Base-by-base conservation (phyloP, 371 early-diverging fungal genomes). In the Haplosporangium sp. region DNA sequence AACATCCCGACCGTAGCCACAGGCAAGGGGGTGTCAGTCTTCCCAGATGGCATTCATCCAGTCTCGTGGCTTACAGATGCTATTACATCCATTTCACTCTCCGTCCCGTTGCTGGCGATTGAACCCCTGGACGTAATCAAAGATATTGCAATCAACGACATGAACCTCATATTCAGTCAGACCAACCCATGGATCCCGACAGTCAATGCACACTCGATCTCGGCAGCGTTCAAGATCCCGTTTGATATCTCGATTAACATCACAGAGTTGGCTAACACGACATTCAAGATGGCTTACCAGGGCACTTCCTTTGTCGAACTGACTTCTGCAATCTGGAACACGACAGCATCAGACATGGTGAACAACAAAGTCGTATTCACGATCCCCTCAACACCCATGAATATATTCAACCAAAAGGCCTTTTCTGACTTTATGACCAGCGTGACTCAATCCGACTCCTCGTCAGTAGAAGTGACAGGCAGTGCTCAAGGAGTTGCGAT, bases 181-280 rank as follows among this genome's bases (percentile, higher is more conserved):
- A 72, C 77, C 9, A 65, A 79, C 1, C 85, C 90, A 13, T 90
- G 88, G 68, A 29, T 82, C 11, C 90, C 90, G n/a, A 64, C 72
- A 36, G 73, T 81, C 13, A 74, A 72, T 58, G 86, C 88, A 41
- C 83, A 86, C 55, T 50, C 64, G 23, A 84, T 90, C 29, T 73
- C 74, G n/a, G 88, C 89, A n/a, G 81, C 81, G 29, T 87, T 86
- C 71, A 68, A 82, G 47, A 70, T 89, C 59, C 90, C 90, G 0
- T 90, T 90, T 62, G 84, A 87, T 55, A 88, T 90, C 71, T 63
- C 84, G 8, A 64, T 89, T 59, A 85, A 84, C 63, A 84, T 89
- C 62, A 84, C 83, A 8, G 83, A 85, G 60, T 85, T 89, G 12
- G 73, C 82, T 50, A 77, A 83, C 40, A 84, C 87, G 55, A 85